Evolutionary conservation across 2,329 filamentous ascomycete species (phyloP).

Genomic region (Pseudogymnoascus sp.): DNA sequence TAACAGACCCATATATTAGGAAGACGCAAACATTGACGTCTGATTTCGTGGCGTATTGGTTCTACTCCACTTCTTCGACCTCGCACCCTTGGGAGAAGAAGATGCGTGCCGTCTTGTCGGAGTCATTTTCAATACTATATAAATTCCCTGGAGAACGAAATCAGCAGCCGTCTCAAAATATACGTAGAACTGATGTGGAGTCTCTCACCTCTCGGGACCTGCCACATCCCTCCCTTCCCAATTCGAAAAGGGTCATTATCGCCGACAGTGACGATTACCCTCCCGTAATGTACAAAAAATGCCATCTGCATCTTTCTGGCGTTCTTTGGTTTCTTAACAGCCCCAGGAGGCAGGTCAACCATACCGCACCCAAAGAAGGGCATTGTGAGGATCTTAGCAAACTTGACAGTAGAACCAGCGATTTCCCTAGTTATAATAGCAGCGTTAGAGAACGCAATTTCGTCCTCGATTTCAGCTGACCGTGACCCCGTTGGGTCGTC

Average conservation of each 20-base stretch:
- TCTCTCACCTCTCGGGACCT: slow-evolving; percentile 84
- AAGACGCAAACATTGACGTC: neutral
- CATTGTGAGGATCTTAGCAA: slow-evolving; percentile 77
- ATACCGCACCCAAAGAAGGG: slow-evolving; percentile 86
- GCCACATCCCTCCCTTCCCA: slow-evolving; percentile 81
- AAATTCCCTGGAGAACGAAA: slow-evolving; percentile 64
- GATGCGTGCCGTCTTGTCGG: slow-evolving; percentile 62
- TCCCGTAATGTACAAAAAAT: slow-evolving; percentile 82
- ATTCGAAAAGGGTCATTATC: slow-evolving; percentile 67
- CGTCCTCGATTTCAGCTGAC: slow-evolving; percentile 46
- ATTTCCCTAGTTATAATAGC: slow-evolving; percentile 51
- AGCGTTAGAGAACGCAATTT: slow-evolving; percentile 42
- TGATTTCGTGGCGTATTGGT: neutral
- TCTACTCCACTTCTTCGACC: slow-evolving; percentile 12
- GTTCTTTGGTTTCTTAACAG: slow-evolving; percentile 85
- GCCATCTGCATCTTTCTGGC: slow-evolving; percentile 93
- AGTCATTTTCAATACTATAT: slow-evolving; percentile 83
- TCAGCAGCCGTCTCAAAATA: neutral
- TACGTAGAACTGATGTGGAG: slow-evolving; percentile 10
- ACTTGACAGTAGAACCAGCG: slow-evolving; percentile 66
- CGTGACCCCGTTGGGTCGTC: slow-evolving; percentile 49
- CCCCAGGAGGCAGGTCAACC: slow-evolving; percentile 76
- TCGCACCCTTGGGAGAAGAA: slow-evolving; percentile 92
- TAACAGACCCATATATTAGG: neutral
- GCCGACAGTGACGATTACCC: slow-evolving; percentile 71